A percentile compares a stretch with the other conserved stretches of the same genome.
Conservation (phyloP, 257 asterid species). For the Solanum pennellii region DNA sequence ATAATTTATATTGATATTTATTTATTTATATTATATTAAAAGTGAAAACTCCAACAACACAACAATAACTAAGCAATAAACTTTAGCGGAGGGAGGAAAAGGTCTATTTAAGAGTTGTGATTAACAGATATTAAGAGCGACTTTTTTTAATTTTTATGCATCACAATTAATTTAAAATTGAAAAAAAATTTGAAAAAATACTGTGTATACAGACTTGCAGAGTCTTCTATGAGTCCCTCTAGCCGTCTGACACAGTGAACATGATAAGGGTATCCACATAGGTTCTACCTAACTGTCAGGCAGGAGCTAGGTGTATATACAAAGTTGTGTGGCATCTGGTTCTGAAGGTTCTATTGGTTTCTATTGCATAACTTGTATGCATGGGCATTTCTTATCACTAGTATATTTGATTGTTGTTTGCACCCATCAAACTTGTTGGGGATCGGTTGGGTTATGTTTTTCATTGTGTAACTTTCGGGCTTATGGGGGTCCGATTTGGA, state of each 20-base stretch:
- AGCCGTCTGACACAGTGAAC: not conserved
- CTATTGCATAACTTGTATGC: not conserved
- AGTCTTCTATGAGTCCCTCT: no score
- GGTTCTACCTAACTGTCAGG: not conserved
- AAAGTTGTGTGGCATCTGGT: not conserved
- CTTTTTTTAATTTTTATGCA: no score
- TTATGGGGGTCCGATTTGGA: not conserved
- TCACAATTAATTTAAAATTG: no score
- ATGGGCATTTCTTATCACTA: not conserved
- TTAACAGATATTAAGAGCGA: no score
- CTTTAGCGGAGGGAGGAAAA: no score
- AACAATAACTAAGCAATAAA: no score
- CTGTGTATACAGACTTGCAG: rapidly evolving
- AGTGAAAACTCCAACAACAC: no score
- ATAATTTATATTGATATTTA: no score
- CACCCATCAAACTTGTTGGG: not conserved
- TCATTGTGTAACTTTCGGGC: not conserved
- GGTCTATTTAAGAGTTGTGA: no score
- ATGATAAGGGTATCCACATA: not conserved
- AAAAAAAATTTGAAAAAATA: no score
- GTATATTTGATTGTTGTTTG: not conserved
- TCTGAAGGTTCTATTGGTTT: not conserved
- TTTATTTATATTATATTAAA: no score
- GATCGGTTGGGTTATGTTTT: no score
- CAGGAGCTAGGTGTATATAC: not conserved